Evolutionary conservation across 495 filamentous ascomycete species (phyloP).

Genomic region (Lasiosphaeria miniovina): DNA sequence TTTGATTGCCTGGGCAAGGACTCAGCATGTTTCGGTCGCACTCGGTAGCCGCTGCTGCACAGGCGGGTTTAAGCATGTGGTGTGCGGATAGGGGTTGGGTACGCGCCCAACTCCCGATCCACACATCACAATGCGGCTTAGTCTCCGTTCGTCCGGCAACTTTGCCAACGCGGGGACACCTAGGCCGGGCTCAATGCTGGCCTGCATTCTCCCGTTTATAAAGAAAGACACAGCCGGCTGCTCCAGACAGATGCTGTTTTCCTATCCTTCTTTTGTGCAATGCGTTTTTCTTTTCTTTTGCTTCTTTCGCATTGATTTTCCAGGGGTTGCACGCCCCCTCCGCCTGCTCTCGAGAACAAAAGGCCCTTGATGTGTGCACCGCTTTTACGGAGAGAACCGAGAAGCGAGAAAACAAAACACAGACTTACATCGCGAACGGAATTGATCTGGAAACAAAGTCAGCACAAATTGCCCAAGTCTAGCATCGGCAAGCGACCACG

Average conservation of each 20-base stretch:
- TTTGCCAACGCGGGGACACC: slow-evolving; percentile 16
- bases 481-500: slow-evolving; percentile 76
- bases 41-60: too few relatives aligned
- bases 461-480: slow-evolving; percentile 54
- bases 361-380: not conserved
- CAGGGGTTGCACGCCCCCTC: not conserved
- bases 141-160: slow-evolving; percentile 56
- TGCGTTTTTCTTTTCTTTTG: not conserved
- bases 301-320: not conserved
- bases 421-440: slow-evolving; percentile 39
- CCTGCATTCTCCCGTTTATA: slow-evolving; percentile 14
- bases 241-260: not conserved
- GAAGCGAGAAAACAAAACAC: slow-evolving; percentile 6
- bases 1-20: not conserved
- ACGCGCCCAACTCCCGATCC: not conserved
- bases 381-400: not conserved
- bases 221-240: slow-evolving; percentile 11
- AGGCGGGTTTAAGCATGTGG: not conserved
- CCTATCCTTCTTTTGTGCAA: not conserved
- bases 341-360: slow-evolving; percentile 16
- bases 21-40: not conserved
- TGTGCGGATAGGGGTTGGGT: not conserved
- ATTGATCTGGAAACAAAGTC: slow-evolving; percentile 31
- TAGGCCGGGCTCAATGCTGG: slow-evolving; percentile 13
- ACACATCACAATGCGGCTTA: slow-evolving; percentile 41